phyloP scores from a whole-genome alignment of 768 basidiomycete genomes.

The Phlegmacium glaucopus region DNA sequence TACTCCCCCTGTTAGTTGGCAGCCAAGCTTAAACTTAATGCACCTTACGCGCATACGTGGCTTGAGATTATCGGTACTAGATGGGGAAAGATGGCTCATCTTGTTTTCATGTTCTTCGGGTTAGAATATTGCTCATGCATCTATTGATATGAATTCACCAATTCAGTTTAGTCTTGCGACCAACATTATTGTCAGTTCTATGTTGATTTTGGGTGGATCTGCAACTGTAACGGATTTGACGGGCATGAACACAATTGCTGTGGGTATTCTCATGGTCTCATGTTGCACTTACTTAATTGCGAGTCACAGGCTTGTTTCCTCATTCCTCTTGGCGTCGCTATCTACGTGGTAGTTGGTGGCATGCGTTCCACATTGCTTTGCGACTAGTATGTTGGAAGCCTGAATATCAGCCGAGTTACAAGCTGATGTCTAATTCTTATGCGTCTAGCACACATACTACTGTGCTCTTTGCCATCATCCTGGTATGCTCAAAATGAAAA shows the following conservation, averaged over 20 bases:
- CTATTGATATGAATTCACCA: neutral
- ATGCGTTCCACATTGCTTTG: constrained; percentile 86
- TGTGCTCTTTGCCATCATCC: constrained; percentile 84
- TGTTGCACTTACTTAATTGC: neutral
- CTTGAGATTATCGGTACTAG: constrained; percentile 79
- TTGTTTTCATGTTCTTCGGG: constrained; percentile 90
- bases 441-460: constrained; percentile 73
- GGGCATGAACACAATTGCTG: constrained; percentile 85
- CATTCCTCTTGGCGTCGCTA: constrained; percentile 81
- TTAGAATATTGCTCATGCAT: constrained; percentile 9
- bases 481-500: constrained; percentile 28
- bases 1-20: constrained; percentile 52
- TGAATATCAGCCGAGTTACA: neutral
- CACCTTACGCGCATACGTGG: constrained; percentile 86
- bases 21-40: constrained; percentile 89
- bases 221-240: constrained; percentile 88
- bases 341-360: constrained; percentile 85
- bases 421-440: neutral
- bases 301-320: constrained; percentile 73
- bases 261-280: constrained; percentile 22
- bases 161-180: constrained; percentile 62
- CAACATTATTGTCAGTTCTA: constrained; percentile 88
- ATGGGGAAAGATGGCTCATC: constrained; percentile 80
- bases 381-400: constrained; percentile 60
- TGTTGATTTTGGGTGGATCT: constrained; percentile 76